phyloP scores from a whole-genome alignment of 306 rosid species.

The Vicia villosa region DNA sequence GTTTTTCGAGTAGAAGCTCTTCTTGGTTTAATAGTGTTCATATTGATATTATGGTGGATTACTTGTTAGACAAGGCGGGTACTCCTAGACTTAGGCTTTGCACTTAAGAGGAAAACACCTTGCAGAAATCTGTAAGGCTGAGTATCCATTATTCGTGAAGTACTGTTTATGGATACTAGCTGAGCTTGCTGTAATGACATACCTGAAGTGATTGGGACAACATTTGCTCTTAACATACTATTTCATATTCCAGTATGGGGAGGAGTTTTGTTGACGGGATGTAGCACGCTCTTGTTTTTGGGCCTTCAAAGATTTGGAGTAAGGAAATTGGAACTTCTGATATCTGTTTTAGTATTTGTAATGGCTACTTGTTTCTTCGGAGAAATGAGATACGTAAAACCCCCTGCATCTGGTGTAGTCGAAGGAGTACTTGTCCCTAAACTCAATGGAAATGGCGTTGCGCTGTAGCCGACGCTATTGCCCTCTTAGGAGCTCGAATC shows the following conservation, averaged over 20 bases:
- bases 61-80: too few species aligned
- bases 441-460: conserved; percentile 59
- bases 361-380: conserved; percentile 93
- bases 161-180: conserved; percentile 86
- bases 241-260: too few species aligned
- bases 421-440: conserved; percentile 69
- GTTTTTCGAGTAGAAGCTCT: too few species aligned
- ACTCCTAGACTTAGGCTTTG: too few species aligned
- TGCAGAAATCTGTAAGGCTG: conserved; percentile 77
- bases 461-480: conserved; percentile 81
- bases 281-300: too few species aligned
- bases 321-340: conserved; percentile 23
- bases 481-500: conserved; percentile 84
- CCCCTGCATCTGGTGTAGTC: conserved; percentile 48
- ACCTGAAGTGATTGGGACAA: too few species aligned
- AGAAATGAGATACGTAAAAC: conserved; percentile 76
- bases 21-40: too few species aligned
- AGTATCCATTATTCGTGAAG: conserved; percentile 66
- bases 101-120: conserved; percentile 96
- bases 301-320: too few species aligned
- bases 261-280: conserved; percentile 18
- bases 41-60: too few species aligned
- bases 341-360: conserved; percentile 56
- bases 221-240: too few species aligned
- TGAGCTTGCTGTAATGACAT: conserved; percentile 62